These are phyloP conservation scores for Phytophthora cryptogea DNA, from an alignment of 352 stramenopile genomes.

Conservation along the genomic window DNA sequence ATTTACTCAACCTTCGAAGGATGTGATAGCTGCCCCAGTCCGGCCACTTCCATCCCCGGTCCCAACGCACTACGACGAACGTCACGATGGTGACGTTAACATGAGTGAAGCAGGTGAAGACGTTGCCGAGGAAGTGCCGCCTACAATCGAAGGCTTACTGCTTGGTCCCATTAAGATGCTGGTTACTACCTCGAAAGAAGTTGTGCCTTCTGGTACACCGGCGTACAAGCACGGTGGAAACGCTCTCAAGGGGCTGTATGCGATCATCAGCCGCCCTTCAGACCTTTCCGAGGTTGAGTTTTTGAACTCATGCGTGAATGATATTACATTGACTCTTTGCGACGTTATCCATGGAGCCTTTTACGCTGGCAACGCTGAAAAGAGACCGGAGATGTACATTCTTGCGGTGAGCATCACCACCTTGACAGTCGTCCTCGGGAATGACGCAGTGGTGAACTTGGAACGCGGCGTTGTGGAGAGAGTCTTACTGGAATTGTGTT, in stretches of 20 bases:
- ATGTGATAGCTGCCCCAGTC: not conserved
- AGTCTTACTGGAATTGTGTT: slow-evolving; percentile 74
- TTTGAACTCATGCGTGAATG: slow-evolving; percentile 76
- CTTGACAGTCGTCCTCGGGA: slow-evolving; percentile 66
- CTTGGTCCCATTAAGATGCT: slow-evolving; percentile 69
- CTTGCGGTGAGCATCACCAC: slow-evolving; percentile 76
- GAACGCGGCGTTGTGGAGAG: slow-evolving; percentile 80
- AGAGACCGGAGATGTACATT: slow-evolving; percentile 70
- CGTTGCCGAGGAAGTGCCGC: slow-evolving; percentile 16
- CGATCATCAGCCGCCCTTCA: slow-evolving; percentile 65
- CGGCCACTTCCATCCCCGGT: slow-evolving; percentile 21
- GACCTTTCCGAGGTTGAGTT: slow-evolving; percentile 68
- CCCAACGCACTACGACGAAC: slow-evolving; percentile 34
- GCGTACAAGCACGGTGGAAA: slow-evolving; percentile 70
- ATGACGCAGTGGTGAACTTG: slow-evolving; percentile 57
- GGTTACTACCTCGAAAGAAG: slow-evolving; percentile 63
- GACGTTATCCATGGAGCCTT: slow-evolving; percentile 80
- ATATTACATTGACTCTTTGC: slow-evolving; percentile 75
- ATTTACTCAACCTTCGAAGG: slow-evolving; percentile 3
- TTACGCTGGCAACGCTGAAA: slow-evolving; percentile 56
- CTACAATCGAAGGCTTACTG: slow-evolving; percentile 57
- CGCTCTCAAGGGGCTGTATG: slow-evolving; percentile 80
- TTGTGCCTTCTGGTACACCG: slow-evolving; percentile 58
- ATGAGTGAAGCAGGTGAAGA: slow-evolving; percentile 46
- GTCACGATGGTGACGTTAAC: slow-evolving; percentile 55